phyloP scores from a whole-genome alignment of 495 filamentous ascomycete species.

The Neurospora tetrasperma region DNA sequence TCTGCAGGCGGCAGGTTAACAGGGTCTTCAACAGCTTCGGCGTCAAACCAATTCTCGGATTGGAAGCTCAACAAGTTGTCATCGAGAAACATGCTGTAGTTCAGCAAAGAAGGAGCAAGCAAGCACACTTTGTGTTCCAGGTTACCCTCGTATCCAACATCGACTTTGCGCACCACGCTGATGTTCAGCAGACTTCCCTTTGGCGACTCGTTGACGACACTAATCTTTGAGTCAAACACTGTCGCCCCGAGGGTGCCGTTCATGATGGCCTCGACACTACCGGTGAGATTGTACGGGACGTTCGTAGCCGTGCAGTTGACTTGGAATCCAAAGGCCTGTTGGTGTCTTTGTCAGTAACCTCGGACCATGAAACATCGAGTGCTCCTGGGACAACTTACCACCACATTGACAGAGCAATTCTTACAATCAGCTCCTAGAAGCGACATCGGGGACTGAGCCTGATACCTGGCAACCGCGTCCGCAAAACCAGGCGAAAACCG shows the following conservation, averaged over 20 bases:
- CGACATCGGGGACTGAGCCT: neutral
- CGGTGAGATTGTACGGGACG: neutral
- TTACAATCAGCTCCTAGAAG: neutral
- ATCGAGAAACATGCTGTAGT: neutral
- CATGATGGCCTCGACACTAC: neutral
- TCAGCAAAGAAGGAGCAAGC: neutral
- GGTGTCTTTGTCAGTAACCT: neutral
- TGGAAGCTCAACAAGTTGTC: neutral
- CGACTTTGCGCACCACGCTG: neutral
- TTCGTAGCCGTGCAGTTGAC: neutral
- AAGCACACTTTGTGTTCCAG: neutral
- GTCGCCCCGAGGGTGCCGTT: neutral
- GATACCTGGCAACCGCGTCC: neutral
- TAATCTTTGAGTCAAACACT: neutral
- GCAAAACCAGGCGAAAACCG: neutral
- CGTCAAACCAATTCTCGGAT: neutral
- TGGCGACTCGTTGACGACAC: neutral
- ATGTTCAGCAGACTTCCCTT: neutral
- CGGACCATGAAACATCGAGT: rapidly evolving
- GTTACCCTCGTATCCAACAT: neutral
- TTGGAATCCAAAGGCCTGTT: neutral
- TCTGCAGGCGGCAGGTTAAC: neutral
- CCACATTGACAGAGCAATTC: neutral
- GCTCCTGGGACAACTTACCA: neutral
- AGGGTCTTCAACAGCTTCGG: neutral